A percentile compares a stretch with the other conserved stretches of the same genome.
These are phyloP conservation scores for Rutidosis leptorrhynchoides DNA, from an alignment of 129 eudicot species.

Conservation along the genomic window DNA sequence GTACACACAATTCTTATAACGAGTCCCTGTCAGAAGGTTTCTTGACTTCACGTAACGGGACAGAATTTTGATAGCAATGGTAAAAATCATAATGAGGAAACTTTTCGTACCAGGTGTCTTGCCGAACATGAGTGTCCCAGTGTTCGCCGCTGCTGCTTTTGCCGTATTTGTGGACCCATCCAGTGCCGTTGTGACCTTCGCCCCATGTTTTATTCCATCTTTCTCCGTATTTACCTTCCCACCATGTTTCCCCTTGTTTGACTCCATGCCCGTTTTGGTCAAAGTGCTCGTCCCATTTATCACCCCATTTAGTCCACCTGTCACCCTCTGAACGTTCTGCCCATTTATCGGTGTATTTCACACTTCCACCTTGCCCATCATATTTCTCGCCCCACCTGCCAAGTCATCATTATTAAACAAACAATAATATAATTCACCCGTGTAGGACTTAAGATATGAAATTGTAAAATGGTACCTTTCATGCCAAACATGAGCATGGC, in stretches of 20 bases:
- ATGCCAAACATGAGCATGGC: slow-evolving; percentile 98
- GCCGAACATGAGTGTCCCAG: slow-evolving; percentile 81
- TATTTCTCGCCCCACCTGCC: slow-evolving; percentile 94
- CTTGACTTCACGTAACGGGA: slow-evolving; percentile 70
- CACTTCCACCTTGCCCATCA: slow-evolving; percentile 88
- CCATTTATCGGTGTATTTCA: slow-evolving; percentile 94
- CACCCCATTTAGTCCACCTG: slow-evolving; percentile 95
- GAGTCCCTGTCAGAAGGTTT: slow-evolving; percentile 58
- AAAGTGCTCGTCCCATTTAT: slow-evolving; percentile 91
- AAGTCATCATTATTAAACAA: background rate
- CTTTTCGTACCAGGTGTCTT: slow-evolving; percentile 90
- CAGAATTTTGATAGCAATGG: slow-evolving; percentile 82
- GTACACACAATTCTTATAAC: slow-evolving; percentile 11
- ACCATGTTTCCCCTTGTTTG: slow-evolving; percentile 97
- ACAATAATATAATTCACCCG: background rate
- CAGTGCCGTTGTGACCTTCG: slow-evolving; percentile 81
- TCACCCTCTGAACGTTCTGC: slow-evolving; percentile 86
- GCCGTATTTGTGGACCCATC: slow-evolving; percentile 98
- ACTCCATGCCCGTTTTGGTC: slow-evolving; percentile 68
- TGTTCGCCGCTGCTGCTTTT: slow-evolving; percentile 91
- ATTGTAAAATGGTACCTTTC: slow-evolving; percentile 58
- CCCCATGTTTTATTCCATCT: slow-evolving; percentile 98
- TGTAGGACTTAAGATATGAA: background rate
- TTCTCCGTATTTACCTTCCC: slow-evolving; percentile 82
- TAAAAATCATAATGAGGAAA: slow-evolving; percentile 77